phyloP scores from a whole-genome alignment of 2,329 filamentous ascomycete genomes.

The Coleophoma cylindrospora region DNA sequence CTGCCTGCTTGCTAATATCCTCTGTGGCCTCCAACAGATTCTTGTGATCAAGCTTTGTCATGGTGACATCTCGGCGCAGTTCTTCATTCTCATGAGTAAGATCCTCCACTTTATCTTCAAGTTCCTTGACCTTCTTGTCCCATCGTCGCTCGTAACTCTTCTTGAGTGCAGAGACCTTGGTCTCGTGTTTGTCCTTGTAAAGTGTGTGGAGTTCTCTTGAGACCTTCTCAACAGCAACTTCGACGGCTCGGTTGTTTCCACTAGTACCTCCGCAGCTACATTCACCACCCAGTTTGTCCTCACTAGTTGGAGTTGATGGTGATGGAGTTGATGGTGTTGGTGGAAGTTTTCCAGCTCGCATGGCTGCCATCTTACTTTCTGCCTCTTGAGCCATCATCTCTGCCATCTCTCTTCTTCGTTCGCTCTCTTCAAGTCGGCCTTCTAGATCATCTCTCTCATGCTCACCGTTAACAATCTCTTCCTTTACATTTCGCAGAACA shows the following conservation, averaged over 20 bases:
- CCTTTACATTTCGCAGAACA: constrained; percentile 72
- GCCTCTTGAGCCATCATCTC: constrained; percentile 74
- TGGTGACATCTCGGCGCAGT: constrained; percentile 60
- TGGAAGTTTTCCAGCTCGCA: constrained; percentile 56
- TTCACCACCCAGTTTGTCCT: constrained; percentile 27
- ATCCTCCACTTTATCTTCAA: constrained; percentile 67
- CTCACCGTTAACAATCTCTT: constrained; percentile 74
- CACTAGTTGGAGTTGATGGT: constrained; percentile 23
- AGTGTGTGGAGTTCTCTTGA: constrained; percentile 88
- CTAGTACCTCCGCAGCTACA: constrained; percentile 18
- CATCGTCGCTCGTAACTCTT: constrained; percentile 80
- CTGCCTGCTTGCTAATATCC: constrained; percentile 56
- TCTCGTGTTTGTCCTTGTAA: constrained; percentile 97
- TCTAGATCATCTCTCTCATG: constrained; percentile 77
- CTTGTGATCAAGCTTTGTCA: constrained; percentile 51
- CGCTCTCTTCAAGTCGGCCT: constrained; percentile 69
- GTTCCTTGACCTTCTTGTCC: constrained; percentile 80
- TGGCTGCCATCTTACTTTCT: constrained; percentile 69
- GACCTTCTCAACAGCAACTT: constrained; percentile 82
- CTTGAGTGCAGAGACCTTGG: constrained; percentile 87
- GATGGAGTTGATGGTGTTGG: constrained; percentile 13
- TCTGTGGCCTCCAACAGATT: constrained; percentile 36
- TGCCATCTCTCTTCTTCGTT: constrained; percentile 67
- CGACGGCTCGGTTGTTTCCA: constrained; percentile 54
- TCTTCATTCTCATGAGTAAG: constrained; percentile 71